Evolutionary conservation across 1,284 basidiomycete genomes (phyloP).

Genomic region (Heliocybe sulcata): DNA sequence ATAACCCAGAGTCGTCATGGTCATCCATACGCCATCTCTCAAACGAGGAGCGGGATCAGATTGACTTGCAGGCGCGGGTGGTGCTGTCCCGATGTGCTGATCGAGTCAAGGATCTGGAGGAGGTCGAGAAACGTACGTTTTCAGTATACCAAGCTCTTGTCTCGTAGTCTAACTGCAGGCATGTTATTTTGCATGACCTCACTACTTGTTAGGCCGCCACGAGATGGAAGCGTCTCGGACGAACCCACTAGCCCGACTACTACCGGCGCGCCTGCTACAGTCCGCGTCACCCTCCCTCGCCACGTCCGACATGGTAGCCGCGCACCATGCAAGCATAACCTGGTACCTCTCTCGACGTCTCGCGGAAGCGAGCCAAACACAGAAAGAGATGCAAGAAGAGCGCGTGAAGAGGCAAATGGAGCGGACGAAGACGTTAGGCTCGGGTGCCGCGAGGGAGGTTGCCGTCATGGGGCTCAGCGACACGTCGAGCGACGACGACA

Average conservation of each 20-base stretch:
- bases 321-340: conserved; percentile 78
- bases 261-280: conserved; percentile 58
- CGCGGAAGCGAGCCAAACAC: conserved; percentile 67
- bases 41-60: conserved; percentile 85
- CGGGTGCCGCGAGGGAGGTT: conserved; percentile 54
- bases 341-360: conserved; percentile 80
- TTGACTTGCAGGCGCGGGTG: conserved; percentile 82
- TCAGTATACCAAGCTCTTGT: not conserved
- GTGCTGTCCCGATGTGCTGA: conserved; percentile 80
- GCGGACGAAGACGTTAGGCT: conserved; percentile 72
- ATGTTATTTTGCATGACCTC: conserved; percentile 1
- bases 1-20: conserved; percentile 50
- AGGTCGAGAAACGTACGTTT: conserved; percentile 72
- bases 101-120: conserved; percentile 79
- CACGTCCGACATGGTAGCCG: conserved; percentile 66
- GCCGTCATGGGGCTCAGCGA: conserved; percentile 28
- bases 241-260: conserved; percentile 56
- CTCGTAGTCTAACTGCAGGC: not conserved
- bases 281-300: conserved; percentile 40
- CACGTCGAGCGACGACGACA: conserved; percentile 16
- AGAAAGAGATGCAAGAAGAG: conserved; percentile 86
- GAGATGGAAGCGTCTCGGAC: conserved; percentile 54
- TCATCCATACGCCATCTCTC: conserved; percentile 63
- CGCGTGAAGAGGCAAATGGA: conserved; percentile 78
- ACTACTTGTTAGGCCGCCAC: conserved; percentile 44